Evolutionary conservation across 345 rosid species (phyloP).

Genomic region (Brassica incana): DNA sequence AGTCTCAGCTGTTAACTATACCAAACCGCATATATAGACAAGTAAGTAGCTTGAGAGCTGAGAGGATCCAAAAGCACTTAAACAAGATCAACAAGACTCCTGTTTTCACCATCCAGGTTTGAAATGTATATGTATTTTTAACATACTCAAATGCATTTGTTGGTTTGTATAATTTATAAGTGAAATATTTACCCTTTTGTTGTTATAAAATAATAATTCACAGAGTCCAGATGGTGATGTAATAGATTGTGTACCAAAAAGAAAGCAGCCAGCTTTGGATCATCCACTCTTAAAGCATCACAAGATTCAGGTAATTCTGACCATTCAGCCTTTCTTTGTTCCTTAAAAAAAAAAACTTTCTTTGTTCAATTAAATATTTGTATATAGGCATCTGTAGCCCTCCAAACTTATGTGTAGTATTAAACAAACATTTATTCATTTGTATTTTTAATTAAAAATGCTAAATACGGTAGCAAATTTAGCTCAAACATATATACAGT

Average conservation of each 20-base stretch:
- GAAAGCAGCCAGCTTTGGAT: constrained; percentile 91
- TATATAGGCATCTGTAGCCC: neutral
- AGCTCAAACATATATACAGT: neutral
- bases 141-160: neutral
- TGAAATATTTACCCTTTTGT: constrained; percentile 12
- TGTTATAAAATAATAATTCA: neutral
- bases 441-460: neutral
- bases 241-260: constrained; percentile 83
- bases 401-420: neutral
- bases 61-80: constrained; percentile 78
- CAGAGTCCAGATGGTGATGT: constrained; percentile 92
- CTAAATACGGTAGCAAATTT: neutral
- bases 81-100: constrained; percentile 82
- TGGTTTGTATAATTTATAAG: neutral
- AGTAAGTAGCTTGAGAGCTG: constrained; percentile 74
- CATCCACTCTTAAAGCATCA: constrained; percentile 91
- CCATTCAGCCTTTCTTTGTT: neutral
- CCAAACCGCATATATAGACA: constrained; percentile 45
- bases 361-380: neutral
- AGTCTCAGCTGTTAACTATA: constrained; percentile 51
- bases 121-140: too few relatives aligned
- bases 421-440: neutral
- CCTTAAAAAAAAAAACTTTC: too few relatives aligned
- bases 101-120: constrained; percentile 72
- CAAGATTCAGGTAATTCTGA: constrained; percentile 80